Conservation (phyloP, 2,329 filamentous ascomycete genomes). For the Microcyclosporella mali region DNA sequence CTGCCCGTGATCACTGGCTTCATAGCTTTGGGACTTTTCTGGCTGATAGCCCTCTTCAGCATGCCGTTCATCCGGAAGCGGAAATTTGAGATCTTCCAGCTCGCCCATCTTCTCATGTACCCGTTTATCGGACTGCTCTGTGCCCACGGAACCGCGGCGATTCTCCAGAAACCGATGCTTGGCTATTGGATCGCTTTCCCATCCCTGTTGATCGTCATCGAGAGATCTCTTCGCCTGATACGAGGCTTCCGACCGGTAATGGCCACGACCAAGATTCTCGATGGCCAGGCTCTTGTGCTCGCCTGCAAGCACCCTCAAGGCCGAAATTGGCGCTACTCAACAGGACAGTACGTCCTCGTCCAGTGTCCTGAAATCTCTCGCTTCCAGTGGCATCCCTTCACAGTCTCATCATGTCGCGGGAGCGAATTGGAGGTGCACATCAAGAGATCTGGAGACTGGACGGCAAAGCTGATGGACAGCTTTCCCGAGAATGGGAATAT, state of each 20-base stretch:
- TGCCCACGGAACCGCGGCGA: conserved; percentile 47
- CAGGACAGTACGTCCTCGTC: conserved; percentile 54
- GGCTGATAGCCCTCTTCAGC: conserved; percentile 43
- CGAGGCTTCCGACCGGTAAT: conserved; percentile 45
- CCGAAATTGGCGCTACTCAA: conserved; percentile 48
- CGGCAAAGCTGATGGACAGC: conserved; percentile 37
- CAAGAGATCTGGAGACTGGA: conserved; percentile 56
- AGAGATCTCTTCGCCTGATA: conserved; percentile 42
- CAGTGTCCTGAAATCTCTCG: conserved; percentile 49
- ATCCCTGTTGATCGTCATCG: conserved; percentile 45
- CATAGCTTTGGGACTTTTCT: conserved; percentile 46
- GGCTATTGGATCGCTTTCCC: conserved; percentile 53
- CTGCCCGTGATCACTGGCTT: conserved; percentile 49
- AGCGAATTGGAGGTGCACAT: conserved; percentile 52
- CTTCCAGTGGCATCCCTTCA: conserved; percentile 57
- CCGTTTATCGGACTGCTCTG: conserved; percentile 52
- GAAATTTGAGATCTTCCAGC: conserved; percentile 54
- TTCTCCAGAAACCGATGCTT: conserved; percentile 52
- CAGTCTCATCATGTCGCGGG: conserved; percentile 50
- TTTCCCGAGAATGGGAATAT: conserved; percentile 38
- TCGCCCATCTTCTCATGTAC: conserved; percentile 53
- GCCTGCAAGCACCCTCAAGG: conserved; percentile 44
- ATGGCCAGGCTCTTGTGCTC: conserved; percentile 49
- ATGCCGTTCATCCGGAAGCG: conserved; percentile 47
- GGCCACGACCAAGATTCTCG: conserved; percentile 45